Base-by-base conservation (phyloP, 176 grass and related monocot genomes). In the Miscanthus lutarioriparius region DNA sequence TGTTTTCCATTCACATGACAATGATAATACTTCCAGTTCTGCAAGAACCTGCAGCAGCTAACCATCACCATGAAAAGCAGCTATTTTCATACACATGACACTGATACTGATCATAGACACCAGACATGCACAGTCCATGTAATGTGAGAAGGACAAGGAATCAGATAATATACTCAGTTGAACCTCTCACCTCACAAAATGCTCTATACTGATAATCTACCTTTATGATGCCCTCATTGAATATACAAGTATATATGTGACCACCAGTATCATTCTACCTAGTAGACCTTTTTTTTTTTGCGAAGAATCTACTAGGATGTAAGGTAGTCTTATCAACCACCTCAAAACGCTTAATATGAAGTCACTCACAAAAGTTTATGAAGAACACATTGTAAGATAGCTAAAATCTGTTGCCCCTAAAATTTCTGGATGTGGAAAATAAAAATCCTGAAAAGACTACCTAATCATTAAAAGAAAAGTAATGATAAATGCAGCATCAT, bases 341-440 rank as follows among this genome's bases (percentile, higher is more conserved):
- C 39, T 66, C 19, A 16, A 84, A 17, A 67, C 53, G 56, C 59
- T 56, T 75, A 54, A 67, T 56, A 13, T 81, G 35, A 76, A 44
- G 49, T 66, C 1, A 74, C 8, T 81, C 44, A 43, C 40, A 30
- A 44, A 73, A n/a, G 25, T 66, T 58, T 17, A 33, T 16, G 35
- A 72, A 67, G 59, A 58, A 56, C 45, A 37, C 9, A 2, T 7
- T 71, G n/a, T 23, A 36, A 13, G 39, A 41, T 48, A 45, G 27
- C 28, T 63, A 73, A 47, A 73, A 64, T 49, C 6, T 35, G 23
- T 72, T 80, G 13, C 15, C 35, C 23, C 16, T 79, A 51, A 80
- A 27, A 65, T 67, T 49, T 68, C 10, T 51, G 64, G 28, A 44
- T 20, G 15, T 22, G 19, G 38, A 30, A 2, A 76, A 62, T 26